phyloP scores from a whole-genome alignment of 768 basidiomycete species.

The Rhizopogon vinicolor region DNA sequence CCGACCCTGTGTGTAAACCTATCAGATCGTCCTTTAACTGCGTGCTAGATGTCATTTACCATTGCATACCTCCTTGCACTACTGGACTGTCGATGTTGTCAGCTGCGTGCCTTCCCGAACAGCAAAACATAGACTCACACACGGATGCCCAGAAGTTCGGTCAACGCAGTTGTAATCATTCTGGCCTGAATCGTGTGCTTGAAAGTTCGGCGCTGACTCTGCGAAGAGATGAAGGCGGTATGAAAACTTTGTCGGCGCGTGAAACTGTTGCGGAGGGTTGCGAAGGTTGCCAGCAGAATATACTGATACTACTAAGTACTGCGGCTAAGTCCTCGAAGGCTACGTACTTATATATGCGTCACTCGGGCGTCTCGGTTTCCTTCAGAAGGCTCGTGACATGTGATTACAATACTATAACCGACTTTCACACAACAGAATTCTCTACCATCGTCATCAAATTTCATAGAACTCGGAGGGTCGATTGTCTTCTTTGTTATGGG shows the following conservation, averaged over 20 bases:
- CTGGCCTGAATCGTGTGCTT: not conserved
- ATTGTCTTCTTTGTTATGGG: too few relatives aligned
- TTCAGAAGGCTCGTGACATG: not conserved
- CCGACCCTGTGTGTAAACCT: slow-evolving; percentile 58
- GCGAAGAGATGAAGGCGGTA: not conserved
- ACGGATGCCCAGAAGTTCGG: slow-evolving; percentile 59
- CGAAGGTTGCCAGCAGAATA: too few relatives aligned
- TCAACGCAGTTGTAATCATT: slow-evolving; percentile 52
- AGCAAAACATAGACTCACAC: slow-evolving; percentile 40
- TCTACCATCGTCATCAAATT: too few relatives aligned
- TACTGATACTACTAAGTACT: too few relatives aligned
- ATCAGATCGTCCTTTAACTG: not conserved
- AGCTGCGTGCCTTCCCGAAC: not conserved
- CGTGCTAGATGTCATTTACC: slow-evolving; percentile 34
- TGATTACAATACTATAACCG: not conserved
- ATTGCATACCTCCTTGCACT: slow-evolving; percentile 91
- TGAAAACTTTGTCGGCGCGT: not conserved
- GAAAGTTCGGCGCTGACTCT: not conserved
- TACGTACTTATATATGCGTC: not conserved
- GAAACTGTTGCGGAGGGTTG: not conserved
- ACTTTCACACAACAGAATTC: not conserved
- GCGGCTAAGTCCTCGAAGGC: too few relatives aligned
- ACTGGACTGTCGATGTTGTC: slow-evolving; percentile 49
- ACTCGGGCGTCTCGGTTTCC: not conserved
- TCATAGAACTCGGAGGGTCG: too few relatives aligned